Evolutionary conservation across 1,284 basidiomycete genomes (phyloP).

Genomic region (Cutaneotrichosporon sp.): DNA sequence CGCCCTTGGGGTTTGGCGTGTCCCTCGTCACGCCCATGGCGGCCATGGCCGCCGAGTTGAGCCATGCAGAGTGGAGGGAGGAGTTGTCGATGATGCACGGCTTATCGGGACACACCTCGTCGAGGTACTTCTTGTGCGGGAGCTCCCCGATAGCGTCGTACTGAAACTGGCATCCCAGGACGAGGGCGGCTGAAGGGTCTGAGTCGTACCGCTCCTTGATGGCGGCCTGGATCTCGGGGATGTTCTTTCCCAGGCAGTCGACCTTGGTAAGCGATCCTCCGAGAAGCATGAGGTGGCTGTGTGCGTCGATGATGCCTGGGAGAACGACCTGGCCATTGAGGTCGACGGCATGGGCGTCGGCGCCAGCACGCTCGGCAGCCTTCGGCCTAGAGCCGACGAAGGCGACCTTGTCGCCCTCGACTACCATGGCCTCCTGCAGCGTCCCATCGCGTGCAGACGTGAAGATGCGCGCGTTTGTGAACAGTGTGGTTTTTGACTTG

Average conservation of each 20-base stretch:
- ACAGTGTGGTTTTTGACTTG: constrained; percentile 5
- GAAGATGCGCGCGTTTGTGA: constrained; percentile 31
- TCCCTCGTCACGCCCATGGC: constrained; percentile 22
- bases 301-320: constrained; percentile 34
- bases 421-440: constrained; percentile 25
- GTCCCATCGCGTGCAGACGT: constrained; percentile 18
- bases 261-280: constrained; percentile 25
- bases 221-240: constrained; percentile 19
- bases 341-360: constrained; percentile 10
- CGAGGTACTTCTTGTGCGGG: constrained; percentile 25
- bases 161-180: constrained; percentile 26
- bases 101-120: constrained; percentile 24
- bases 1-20: constrained; percentile 27
- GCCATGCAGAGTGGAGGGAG: constrained; percentile 31
- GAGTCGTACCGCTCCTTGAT: constrained; percentile 6
- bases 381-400: constrained; percentile 15
- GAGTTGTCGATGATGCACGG: constrained; percentile 33
- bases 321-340: constrained; percentile 25
- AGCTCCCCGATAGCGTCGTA: constrained; percentile 23
- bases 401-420: constrained; percentile 18
- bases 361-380: not conserved
- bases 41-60: constrained; percentile 27
- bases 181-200: constrained; percentile 9
- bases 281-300: constrained; percentile 31
- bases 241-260: constrained; percentile 15